phyloP scores from a whole-genome alignment of 768 basidiomycete species.

The Trametopsis cervina region DNA sequence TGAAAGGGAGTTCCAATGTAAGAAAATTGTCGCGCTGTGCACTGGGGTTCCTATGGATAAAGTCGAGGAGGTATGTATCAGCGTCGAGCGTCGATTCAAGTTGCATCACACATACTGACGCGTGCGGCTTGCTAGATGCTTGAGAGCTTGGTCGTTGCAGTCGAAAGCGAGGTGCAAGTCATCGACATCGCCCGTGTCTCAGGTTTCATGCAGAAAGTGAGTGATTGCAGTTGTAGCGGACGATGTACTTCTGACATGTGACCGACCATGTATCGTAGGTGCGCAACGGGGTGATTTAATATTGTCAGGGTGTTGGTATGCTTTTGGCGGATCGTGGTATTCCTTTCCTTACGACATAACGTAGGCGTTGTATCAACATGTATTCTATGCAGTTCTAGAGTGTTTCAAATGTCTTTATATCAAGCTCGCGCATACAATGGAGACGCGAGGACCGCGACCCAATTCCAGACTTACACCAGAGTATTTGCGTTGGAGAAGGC shows the following conservation, averaged over 20 bases:
- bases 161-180: constrained; percentile 81
- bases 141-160: constrained; percentile 76
- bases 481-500: no score
- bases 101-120: background rate
- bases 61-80: constrained; percentile 75
- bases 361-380: no score
- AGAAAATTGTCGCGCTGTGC: constrained; percentile 85
- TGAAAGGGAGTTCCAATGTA: constrained; percentile 88
- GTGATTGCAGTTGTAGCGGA: no score
- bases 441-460: no score
- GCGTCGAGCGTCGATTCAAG: background rate
- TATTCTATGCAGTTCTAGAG: no score
- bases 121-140: constrained; percentile 52
- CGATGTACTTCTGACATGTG: no score
- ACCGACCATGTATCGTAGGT: constrained; percentile 32
- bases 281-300: constrained; percentile 54
- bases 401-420: no score
- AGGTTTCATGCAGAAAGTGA: constrained; percentile 86
- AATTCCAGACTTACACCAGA: no score
- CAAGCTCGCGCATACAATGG: no score
- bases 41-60: constrained; percentile 81
- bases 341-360: no score
- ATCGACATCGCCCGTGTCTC: constrained; percentile 83
- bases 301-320: constrained; percentile 12
- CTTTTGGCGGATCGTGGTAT: no score